Conservation (phyloP, 202 grass and related monocot genomes). For the Setaria viridis region DNA sequence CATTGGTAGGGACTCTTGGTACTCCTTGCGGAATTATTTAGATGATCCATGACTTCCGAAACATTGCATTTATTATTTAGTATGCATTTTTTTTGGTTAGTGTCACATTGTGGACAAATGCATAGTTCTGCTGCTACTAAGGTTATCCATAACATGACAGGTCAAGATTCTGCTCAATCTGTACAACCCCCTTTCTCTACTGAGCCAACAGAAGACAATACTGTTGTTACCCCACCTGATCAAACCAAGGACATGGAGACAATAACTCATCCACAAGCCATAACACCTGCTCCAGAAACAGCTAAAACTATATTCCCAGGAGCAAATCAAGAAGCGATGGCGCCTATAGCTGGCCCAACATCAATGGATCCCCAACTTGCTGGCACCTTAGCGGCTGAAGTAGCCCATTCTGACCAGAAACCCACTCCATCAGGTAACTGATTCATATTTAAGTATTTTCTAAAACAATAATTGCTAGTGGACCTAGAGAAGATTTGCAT, state of each 20-base stretch:
- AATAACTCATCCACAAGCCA: not conserved
- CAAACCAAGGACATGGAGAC: not conserved
- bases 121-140: conserved; percentile 6
- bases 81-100: not conserved
- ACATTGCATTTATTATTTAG: not conserved
- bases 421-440: conserved; percentile 20
- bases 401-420: conserved; percentile 28
- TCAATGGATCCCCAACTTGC: not conserved
- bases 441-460: conserved; percentile 9
- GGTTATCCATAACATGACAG: conserved; percentile 28
- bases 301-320: not conserved
- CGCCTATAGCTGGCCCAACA: not conserved
- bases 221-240: not conserved
- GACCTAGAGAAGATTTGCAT: conserved; percentile 10
- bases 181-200: conserved; percentile 7
- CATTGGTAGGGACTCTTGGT: not conserved
- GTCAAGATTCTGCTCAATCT: not conserved
- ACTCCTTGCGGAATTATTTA: not conserved
- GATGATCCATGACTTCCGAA: not conserved
- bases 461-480: conserved; percentile 9
- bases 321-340: not conserved
- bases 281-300: not conserved
- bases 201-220: not conserved
- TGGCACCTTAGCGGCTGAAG: not conserved
- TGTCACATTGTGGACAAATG: not conserved